A percentile compares a stretch with the other conserved stretches of the same genome.
Conservation (phyloP, 805 yeast genomes). For the Hanseniaspora occidentalis region DNA sequence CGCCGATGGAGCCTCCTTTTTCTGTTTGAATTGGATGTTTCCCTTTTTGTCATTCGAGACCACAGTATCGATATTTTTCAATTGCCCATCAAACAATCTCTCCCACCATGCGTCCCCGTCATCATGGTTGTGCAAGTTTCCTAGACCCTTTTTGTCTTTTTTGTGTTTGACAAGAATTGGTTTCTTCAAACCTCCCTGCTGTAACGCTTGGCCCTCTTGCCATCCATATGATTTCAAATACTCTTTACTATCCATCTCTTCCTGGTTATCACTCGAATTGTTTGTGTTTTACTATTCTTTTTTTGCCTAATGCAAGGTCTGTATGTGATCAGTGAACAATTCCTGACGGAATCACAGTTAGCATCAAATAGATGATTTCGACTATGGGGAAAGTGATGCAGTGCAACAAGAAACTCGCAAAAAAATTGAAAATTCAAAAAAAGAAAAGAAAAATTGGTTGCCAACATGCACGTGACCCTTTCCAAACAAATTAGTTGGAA, state of each 20-base stretch:
- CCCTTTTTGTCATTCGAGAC: constrained; percentile 15
- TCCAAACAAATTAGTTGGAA: too few relatives aligned
- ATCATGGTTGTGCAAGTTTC: constrained; percentile 49
- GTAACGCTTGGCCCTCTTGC: constrained; percentile 82
- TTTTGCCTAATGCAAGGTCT: neutral
- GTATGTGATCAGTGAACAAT: too few relatives aligned
- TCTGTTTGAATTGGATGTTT: constrained; percentile 33
- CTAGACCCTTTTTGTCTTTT: constrained; percentile 82
- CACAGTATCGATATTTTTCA: constrained; percentile 59
- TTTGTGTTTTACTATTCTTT: neutral
- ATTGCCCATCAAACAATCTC: constrained; percentile 82
- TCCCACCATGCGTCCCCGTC: constrained; percentile 97
- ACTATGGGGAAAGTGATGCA: too few relatives aligned
- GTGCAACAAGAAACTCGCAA: too few relatives aligned
- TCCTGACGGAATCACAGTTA: too few relatives aligned
- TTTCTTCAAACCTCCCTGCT: constrained; percentile 63
- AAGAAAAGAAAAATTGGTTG: too few relatives aligned
- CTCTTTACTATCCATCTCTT: constrained; percentile 57
- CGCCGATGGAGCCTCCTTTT: constrained; percentile 37
- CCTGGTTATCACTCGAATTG: neutral
- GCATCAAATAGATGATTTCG: too few relatives aligned
- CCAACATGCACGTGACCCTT: too few relatives aligned
- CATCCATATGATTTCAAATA: constrained; percentile 79
- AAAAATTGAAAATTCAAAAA: too few relatives aligned
- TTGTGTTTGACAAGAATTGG: constrained; percentile 88